phyloP scores from a whole-genome alignment of 1,284 basidiomycete genomes.

The Irpex rosettiformis region DNA sequence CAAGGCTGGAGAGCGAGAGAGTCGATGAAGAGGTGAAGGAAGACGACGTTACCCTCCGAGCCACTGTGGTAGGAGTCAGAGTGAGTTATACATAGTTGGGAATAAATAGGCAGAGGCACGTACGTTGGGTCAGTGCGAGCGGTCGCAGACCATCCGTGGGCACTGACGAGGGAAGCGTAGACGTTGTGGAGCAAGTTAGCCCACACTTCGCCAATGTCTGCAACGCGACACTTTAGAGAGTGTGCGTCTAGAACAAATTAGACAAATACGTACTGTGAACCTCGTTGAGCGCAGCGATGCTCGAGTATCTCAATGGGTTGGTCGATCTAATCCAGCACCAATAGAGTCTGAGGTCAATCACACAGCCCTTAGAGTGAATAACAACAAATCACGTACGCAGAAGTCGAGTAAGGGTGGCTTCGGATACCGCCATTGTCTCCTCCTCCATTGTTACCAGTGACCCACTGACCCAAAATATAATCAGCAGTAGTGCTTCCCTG shows the following conservation, averaged over 20 bases:
- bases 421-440: conserved; percentile 30
- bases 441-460: conserved; percentile 23
- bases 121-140: conserved; percentile 35
- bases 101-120: neutral
- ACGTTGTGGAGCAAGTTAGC: conserved; percentile 52
- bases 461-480: conserved; percentile 38
- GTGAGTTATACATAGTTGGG: neutral
- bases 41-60: conserved; percentile 43
- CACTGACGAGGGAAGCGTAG: conserved; percentile 38
- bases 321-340: neutral
- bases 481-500: conserved; percentile 21
- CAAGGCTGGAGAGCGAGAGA: conserved; percentile 47
- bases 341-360: neutral
- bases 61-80: conserved; percentile 19
- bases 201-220: conserved; percentile 36
- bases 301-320: conserved; percentile 30
- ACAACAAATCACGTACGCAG: conserved; percentile 12
- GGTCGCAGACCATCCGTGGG: conserved; percentile 38
- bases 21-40: conserved; percentile 46
- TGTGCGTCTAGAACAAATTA: too few species aligned
- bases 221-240: neutral
- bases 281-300: conserved; percentile 31
- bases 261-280: conserved; percentile 29
- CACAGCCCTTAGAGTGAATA: neutral
- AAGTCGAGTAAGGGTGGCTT: conserved; percentile 38